phyloP scores from a whole-genome alignment of 1,139 yeast species.

The Geotrichum europaeum region DNA sequence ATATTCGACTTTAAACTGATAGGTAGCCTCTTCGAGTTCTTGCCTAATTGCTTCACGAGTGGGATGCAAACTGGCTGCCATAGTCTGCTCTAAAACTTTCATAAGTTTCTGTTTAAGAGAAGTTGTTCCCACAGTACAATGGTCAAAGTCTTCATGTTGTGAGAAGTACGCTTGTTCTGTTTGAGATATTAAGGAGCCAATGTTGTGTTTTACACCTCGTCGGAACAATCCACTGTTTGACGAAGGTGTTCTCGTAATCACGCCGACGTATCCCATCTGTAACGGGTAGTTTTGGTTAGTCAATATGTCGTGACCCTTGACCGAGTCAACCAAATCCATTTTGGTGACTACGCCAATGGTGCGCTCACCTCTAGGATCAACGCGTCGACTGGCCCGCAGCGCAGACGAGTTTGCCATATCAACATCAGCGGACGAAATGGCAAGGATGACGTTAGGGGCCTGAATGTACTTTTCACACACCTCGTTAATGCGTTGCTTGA shows the following conservation, averaged over 20 bases:
- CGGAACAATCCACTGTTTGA: slow-evolving; percentile 31
- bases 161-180: slow-evolving; percentile 43
- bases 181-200: slow-evolving; percentile 37
- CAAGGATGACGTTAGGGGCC: slow-evolving; percentile 87
- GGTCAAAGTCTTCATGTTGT: slow-evolving; percentile 57
- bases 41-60: slow-evolving; percentile 80
- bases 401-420: slow-evolving; percentile 96
- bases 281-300: slow-evolving; percentile 79
- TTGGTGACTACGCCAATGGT: slow-evolving; percentile 95
- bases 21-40: slow-evolving; percentile 88
- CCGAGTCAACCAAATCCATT: slow-evolving; percentile 79
- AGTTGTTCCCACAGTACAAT: slow-evolving; percentile 72
- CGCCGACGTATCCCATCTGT: slow-evolving; percentile 96
- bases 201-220: slow-evolving; percentile 20
- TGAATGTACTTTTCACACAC: slow-evolving; percentile 81
- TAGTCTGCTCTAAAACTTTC: slow-evolving; percentile 79
- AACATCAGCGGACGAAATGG: slow-evolving; percentile 96
- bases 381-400: slow-evolving; percentile 77
- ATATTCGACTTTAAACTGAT: slow-evolving; percentile 91
- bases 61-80: slow-evolving; percentile 84
- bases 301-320: slow-evolving; percentile 60
- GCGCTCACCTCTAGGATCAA: slow-evolving; percentile 91
- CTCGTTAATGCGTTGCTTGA: slow-evolving; percentile 69
- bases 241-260: slow-evolving; percentile 73
- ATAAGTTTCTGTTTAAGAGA: slow-evolving; percentile 72